Conservation (phyloP, 2,329 filamentous ascomycete species). For the Epichloe festucae region DNA sequence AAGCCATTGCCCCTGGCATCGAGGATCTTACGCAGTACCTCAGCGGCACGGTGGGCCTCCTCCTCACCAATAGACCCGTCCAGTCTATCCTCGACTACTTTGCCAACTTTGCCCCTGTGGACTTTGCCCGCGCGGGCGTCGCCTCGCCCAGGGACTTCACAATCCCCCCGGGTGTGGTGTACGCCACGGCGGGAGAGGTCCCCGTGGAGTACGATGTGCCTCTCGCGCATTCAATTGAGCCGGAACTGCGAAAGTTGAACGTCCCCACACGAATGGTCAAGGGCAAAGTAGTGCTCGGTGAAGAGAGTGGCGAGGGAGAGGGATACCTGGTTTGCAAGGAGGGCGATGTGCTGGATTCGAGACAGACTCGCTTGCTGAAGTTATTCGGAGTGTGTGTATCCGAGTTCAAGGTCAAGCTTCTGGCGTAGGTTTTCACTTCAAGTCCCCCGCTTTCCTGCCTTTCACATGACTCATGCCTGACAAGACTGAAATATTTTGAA, state of each 20-base stretch:
- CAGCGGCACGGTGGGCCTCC: constrained; percentile 70
- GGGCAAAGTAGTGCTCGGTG: constrained; percentile 68
- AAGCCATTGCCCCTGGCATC: constrained; percentile 70
- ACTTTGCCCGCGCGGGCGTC: constrained; percentile 84
- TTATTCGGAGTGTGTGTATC: constrained; percentile 82
- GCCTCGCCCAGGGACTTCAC: constrained; percentile 61
- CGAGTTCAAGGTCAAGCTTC: constrained; percentile 73
- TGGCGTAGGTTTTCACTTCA: constrained; percentile 44
- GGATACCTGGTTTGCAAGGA: constrained; percentile 73
- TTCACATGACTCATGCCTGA: background rate
- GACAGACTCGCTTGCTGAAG: constrained; percentile 89
- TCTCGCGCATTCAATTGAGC: constrained; percentile 78
- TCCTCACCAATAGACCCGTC: constrained; percentile 73
- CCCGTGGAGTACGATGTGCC: constrained; percentile 71
- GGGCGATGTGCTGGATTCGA: constrained; percentile 73
- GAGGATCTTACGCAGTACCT: constrained; percentile 57
- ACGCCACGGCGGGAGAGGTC: constrained; percentile 69
- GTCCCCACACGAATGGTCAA: constrained; percentile 81
- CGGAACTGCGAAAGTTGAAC: constrained; percentile 75
- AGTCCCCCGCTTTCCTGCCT: background rate
- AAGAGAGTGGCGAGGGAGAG: constrained; percentile 37
- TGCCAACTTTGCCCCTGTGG: constrained; percentile 55
- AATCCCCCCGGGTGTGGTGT: constrained; percentile 73
- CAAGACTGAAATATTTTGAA: background rate
- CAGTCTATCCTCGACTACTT: constrained; percentile 61